These are phyloP conservation scores for Cryptosporidium sp. DNA, from an alignment of 169 alveolate genomes.

Conservation along the genomic window DNA sequence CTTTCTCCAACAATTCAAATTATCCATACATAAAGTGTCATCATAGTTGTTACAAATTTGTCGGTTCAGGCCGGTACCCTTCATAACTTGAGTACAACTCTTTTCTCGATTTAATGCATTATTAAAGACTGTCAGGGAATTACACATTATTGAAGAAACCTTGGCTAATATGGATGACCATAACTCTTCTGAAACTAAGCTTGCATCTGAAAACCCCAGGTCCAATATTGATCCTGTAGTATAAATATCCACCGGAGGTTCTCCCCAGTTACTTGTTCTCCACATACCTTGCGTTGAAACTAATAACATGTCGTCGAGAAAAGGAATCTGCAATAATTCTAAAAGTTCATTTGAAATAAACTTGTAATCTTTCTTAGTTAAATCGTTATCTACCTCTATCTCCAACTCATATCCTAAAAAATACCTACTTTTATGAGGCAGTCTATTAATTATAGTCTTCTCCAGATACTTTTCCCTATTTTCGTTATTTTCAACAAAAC, in stretches of 20 bases:
- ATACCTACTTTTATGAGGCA: conserved; percentile 27
- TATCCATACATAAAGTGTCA: conserved; percentile 43
- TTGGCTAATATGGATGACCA: conserved; percentile 13
- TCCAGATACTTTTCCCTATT: background rate
- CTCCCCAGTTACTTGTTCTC: conserved; percentile 63
- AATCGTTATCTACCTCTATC: background rate
- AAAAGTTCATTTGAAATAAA: conserved; percentile 38
- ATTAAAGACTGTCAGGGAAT: conserved; percentile 29
- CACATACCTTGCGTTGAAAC: conserved; percentile 54
- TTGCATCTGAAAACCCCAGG: background rate
- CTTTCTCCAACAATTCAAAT: conserved; percentile 49
- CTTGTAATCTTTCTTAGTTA: background rate
- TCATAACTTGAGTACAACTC: conserved; percentile 3
- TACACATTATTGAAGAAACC: conserved; percentile 33
- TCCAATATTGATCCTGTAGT: conserved; percentile 34
- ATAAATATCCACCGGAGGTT: conserved; percentile 34
- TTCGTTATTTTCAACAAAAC: background rate
- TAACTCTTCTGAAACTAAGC: background rate
- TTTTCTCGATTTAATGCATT: background rate
- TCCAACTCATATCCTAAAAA: conserved; percentile 39
- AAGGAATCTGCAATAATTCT: background rate
- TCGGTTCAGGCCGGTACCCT: background rate
- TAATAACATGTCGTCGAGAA: conserved; percentile 5
- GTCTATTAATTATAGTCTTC: conserved; percentile 5
- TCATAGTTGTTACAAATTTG: conserved; percentile 37